A percentile compares a stretch with the other conserved stretches of the same genome.
Conservation (phyloP, 1,284 basidiomycete genomes). For the Rhodofomes roseus region DNA sequence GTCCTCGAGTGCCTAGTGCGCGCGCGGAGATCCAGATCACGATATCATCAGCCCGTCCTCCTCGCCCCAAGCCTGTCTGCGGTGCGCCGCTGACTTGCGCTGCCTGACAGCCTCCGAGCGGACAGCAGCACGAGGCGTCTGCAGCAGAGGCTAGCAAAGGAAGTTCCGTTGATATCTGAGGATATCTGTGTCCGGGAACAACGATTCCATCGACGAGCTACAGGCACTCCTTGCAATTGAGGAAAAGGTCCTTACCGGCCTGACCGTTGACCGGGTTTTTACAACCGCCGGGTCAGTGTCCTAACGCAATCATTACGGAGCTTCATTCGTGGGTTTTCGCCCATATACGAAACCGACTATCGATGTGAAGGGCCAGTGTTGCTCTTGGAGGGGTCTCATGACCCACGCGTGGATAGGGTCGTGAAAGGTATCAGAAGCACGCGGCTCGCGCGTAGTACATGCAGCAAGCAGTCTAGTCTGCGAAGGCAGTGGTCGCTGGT, state of each 20-base stretch:
- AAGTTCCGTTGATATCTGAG: neutral
- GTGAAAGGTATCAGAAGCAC: neutral
- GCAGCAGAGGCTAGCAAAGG: neutral
- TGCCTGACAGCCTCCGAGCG: neutral
- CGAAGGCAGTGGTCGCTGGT: too few relatives aligned
- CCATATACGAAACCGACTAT: neutral
- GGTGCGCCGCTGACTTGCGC: slow-evolving; percentile 1
- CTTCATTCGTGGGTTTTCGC: too few relatives aligned
- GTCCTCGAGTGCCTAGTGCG: neutral
- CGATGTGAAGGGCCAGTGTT: neutral
- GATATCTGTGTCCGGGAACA: neutral
- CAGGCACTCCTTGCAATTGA: neutral
- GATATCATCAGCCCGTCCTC: slow-evolving; percentile 12
- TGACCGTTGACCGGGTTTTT: neutral
- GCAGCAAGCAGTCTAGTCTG: neutral
- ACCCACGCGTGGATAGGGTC: neutral
- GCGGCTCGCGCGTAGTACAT: neutral
- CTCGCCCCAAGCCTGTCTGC: neutral
- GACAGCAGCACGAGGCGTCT: neutral
- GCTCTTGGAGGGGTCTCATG: neutral
- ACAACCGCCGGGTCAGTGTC: neutral
- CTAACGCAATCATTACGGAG: neutral
- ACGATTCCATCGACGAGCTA: neutral
- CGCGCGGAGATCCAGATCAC: slow-evolving; percentile 23
- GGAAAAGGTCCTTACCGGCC: neutral